A percentile compares a stretch with the other conserved stretches of the same genome.
Conservation (phyloP, 2,329 filamentous ascomycete genomes). For the Pestalotiopsis fici region DNA sequence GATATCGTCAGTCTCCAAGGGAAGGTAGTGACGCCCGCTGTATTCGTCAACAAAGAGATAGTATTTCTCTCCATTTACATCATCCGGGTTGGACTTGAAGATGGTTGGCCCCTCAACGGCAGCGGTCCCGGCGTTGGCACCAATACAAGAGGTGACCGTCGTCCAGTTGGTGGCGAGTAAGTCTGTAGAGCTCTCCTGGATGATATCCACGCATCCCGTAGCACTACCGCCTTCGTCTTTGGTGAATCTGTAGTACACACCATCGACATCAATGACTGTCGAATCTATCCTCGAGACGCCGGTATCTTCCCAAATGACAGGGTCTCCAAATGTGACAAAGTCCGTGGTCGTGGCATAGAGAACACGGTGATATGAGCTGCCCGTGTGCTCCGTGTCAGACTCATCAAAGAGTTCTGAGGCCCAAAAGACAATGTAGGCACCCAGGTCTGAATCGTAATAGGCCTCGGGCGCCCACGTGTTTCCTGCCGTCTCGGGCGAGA, state of each 20-base stretch:
- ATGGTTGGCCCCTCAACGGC: constrained; percentile 53
- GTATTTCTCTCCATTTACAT: constrained; percentile 52
- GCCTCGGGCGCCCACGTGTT: constrained; percentile 58
- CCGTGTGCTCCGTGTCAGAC: constrained; percentile 39
- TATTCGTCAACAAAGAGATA: constrained; percentile 60
- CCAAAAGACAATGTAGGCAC: constrained; percentile 49
- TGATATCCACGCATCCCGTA: constrained; percentile 55
- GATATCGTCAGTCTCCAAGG: constrained; percentile 51
- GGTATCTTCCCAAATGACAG: constrained; percentile 52
- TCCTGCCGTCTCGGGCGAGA: constrained; percentile 49
- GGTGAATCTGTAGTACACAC: constrained; percentile 52
- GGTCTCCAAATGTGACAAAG: constrained; percentile 49
- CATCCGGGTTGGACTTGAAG: constrained; percentile 50
- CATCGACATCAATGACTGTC: constrained; percentile 44
- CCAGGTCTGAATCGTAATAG: constrained; percentile 45
- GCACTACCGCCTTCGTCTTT: constrained; percentile 51
- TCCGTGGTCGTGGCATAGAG: constrained; percentile 51
- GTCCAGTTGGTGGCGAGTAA: constrained; percentile 46
- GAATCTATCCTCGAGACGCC: constrained; percentile 53
- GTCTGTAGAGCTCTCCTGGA: constrained; percentile 47
- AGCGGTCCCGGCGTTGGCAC: constrained; percentile 46
- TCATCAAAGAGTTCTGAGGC: constrained; percentile 44
- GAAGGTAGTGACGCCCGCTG: constrained; percentile 50
- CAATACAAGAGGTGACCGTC: constrained; percentile 48
- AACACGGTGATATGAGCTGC: constrained; percentile 52